Conservation (phyloP, 2,329 filamentous ascomycete species). For the Neoarthrinium moseri region DNA sequence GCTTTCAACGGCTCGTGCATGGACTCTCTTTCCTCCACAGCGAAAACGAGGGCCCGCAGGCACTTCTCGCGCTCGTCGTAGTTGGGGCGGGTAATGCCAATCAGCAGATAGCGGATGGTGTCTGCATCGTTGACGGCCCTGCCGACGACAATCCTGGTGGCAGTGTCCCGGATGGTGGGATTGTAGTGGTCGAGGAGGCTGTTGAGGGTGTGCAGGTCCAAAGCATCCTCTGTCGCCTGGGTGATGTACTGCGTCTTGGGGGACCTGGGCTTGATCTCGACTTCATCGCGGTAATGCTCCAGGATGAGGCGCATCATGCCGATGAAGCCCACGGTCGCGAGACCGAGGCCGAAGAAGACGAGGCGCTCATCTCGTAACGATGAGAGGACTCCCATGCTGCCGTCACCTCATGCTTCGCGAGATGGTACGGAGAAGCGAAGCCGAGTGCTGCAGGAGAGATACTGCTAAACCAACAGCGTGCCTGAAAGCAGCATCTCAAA, state of each 20-base stretch:
- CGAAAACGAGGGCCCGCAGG: conserved; percentile 54
- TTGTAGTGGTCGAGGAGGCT: conserved; percentile 70
- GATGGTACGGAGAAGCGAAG: neutral
- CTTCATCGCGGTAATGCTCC: conserved; percentile 58
- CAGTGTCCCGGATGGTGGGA: conserved; percentile 69
- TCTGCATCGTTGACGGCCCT: conserved; percentile 57
- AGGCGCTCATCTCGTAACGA: conserved; percentile 50
- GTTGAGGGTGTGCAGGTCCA: conserved; percentile 64
- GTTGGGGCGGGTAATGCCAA: conserved; percentile 56
- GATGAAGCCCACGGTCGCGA: conserved; percentile 59
- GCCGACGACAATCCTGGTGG: conserved; percentile 57
- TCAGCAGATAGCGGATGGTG: conserved; percentile 50
- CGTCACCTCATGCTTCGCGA: conserved; percentile 10
- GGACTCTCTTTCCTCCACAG: conserved; percentile 44
- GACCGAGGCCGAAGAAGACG: conserved; percentile 50
- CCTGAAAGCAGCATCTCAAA: no score
- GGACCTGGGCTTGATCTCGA: conserved; percentile 62
- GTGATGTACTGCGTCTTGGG: conserved; percentile 72
- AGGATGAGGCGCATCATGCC: conserved; percentile 59
- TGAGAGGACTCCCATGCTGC: conserved; percentile 37
- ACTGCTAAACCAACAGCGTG: no score
- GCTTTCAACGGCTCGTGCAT: conserved; percentile 40
- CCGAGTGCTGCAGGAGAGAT: no score
- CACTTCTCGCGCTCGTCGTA: conserved; percentile 59
- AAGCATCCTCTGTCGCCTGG: conserved; percentile 71